Conservation (phyloP, 441 rosid species). For the Manihot esculenta region DNA sequence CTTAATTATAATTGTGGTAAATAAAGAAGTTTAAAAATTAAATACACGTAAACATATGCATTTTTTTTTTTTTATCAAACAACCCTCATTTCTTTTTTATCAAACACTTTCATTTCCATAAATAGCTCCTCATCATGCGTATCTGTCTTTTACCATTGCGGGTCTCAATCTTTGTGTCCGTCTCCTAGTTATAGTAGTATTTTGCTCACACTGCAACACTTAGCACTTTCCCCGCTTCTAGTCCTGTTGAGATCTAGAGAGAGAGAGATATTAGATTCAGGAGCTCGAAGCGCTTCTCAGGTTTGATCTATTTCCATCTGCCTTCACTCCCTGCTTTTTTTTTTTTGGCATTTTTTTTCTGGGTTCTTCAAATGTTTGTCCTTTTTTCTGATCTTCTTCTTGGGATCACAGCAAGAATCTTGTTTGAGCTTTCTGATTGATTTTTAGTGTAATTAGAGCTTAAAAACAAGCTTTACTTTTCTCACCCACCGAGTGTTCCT, state of each 20-base stretch:
- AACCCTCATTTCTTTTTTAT: too few species aligned
- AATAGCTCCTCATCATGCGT: too few species aligned
- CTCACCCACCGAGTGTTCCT: neutral
- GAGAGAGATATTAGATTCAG: neutral
- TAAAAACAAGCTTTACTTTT: neutral
- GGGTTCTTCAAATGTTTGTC: constrained; percentile 1
- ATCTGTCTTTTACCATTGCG: too few species aligned
- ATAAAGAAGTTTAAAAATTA: too few species aligned
- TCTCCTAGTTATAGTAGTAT: too few species aligned
- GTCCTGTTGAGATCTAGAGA: neutral
- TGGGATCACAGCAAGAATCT: neutral
- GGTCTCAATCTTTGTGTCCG: too few species aligned
- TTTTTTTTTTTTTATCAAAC: too few species aligned
- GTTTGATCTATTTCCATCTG: neutral
- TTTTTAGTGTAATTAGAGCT: neutral
- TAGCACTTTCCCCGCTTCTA: neutral
- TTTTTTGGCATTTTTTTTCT: neutral
- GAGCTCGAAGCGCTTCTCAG: neutral
- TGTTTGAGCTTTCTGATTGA: neutral
- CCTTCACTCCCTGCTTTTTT: neutral
- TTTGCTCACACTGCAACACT: neutral
- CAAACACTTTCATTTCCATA: too few species aligned
- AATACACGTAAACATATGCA: too few species aligned
- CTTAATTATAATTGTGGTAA: too few species aligned
- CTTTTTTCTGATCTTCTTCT: neutral